phyloP scores from a whole-genome alignment of 176 grass and related monocot species.

The Ensete ventricosum region DNA sequence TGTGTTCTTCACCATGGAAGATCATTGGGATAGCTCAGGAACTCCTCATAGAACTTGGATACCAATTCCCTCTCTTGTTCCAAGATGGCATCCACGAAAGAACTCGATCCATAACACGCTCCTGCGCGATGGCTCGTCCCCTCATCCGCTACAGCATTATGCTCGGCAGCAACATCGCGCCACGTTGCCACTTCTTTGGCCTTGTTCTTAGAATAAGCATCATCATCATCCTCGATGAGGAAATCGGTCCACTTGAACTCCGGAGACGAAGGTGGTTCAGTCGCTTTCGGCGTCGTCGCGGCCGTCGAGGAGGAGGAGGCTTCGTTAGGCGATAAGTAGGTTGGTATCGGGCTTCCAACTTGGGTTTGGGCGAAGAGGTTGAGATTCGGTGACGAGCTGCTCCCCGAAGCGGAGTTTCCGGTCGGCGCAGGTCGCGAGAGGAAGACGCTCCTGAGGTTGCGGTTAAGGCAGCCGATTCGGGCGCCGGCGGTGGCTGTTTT shows the following conservation, averaged over 20 bases:
- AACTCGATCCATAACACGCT: slow-evolving; percentile 32
- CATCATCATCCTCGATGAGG: slow-evolving; percentile 9
- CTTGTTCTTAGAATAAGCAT: background rate
- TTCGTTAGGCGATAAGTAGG: background rate
- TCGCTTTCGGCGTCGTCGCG: background rate
- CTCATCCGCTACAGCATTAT: background rate
- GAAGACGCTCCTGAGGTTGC: slow-evolving; percentile 38
- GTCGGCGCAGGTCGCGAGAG: slow-evolving; percentile 11
- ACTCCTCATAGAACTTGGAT: slow-evolving; percentile 43
- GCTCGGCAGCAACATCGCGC: too few relatives aligned
- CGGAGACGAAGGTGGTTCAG: background rate
- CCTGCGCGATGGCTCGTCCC: background rate
- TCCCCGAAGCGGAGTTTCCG: slow-evolving; percentile 20
- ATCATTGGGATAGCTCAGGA: slow-evolving; percentile 25
- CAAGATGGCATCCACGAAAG: slow-evolving; percentile 83
- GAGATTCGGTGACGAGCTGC: slow-evolving; percentile 5
- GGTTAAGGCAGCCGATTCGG: slow-evolving; percentile 16
- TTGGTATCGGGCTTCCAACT: background rate
- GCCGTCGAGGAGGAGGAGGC: background rate
- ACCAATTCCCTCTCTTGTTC: slow-evolving; percentile 68
- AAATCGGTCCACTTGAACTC: slow-evolving; percentile 27
- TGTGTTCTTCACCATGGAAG: too few relatives aligned
- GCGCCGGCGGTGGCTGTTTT: background rate
- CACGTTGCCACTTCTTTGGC: too few relatives aligned
- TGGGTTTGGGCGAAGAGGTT: slow-evolving; percentile 23